Evolutionary conservation across 768 basidiomycete species (phyloP).

Genomic region (Macrolepiota fuliginosa): DNA sequence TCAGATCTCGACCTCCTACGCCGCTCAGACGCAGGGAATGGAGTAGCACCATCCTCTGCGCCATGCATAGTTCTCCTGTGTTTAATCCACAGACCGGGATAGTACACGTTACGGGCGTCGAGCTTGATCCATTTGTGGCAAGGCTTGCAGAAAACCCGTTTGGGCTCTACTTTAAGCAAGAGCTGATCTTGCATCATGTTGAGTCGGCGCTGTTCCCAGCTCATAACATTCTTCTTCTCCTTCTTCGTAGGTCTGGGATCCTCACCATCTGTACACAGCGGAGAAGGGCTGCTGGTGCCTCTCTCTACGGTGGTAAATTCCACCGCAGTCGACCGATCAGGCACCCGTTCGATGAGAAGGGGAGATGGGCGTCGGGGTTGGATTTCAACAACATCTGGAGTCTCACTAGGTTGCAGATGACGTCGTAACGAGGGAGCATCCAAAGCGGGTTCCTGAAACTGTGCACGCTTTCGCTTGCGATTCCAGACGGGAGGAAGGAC

Average conservation of each 20-base stretch:
- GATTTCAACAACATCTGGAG: not conserved
- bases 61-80: conserved; percentile 10
- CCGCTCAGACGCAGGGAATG: not conserved
- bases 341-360: not conserved
- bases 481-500: not conserved
- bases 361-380: not conserved
- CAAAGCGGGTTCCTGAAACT: not conserved
- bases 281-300: not conserved
- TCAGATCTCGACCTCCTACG: not conserved
- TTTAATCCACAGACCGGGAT: conserved; percentile 13
- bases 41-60: not conserved
- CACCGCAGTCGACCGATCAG: not conserved
- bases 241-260: not conserved
- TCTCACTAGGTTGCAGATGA: not conserved
- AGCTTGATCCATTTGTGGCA: conserved; percentile 9
- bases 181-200: not conserved
- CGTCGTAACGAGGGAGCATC: too few species aligned
- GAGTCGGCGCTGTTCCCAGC: not conserved
- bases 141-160: conserved; percentile 1
- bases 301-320: not conserved
- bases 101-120: conserved; percentile 12
- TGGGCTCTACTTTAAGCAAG: not conserved
- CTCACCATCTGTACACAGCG: not conserved
- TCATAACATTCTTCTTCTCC: conserved; percentile 11
- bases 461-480: conserved; percentile 4